A percentile compares a stretch with the other conserved stretches of the same genome.
Evolutionary conservation across 1,139 yeast genomes (phyloP).

Genomic region (Yamadazyma spencermartinsiae): DNA sequence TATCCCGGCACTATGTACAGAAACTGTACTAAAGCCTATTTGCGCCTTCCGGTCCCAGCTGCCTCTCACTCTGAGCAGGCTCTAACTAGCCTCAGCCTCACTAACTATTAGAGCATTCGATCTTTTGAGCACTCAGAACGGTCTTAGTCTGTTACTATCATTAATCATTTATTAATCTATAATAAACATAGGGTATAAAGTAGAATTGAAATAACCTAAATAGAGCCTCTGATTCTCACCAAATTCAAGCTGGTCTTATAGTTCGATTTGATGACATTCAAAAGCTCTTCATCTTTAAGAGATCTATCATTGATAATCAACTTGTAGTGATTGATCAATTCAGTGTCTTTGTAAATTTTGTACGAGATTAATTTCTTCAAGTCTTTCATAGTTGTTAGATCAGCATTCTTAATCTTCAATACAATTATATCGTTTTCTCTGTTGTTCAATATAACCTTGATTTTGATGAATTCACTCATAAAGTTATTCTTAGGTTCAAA

Average conservation of each 20-base stretch:
- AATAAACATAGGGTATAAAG: background rate
- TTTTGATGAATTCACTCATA: constrained; percentile 25
- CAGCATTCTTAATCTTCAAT: constrained; percentile 26
- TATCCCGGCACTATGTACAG: no score
- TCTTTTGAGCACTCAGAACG: background rate
- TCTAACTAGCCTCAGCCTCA: no score
- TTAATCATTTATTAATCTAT: constrained; percentile 2
- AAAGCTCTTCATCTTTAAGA: constrained; percentile 23
- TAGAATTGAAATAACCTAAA: background rate
- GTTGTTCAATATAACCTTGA: constrained; percentile 33
- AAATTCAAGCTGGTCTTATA: constrained; percentile 31
- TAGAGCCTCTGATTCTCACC: constrained; percentile 20
- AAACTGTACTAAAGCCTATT: no score
- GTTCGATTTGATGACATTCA: constrained; percentile 23
- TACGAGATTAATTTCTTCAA: constrained; percentile 32
- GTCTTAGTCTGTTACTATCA: background rate
- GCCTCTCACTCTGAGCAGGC: no score
- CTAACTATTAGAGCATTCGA: no score
- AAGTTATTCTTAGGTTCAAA: constrained; percentile 1
- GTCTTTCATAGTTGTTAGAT: constrained; percentile 29
- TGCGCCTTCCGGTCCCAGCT: no score
- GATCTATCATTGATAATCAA: constrained; percentile 19
- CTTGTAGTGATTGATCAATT: constrained; percentile 30
- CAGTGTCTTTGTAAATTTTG: constrained; percentile 37
- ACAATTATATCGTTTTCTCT: constrained; percentile 35